Evolutionary conservation across 2,329 filamentous ascomycete genomes (phyloP).

Genomic region (Atkinsonella texensis): DNA sequence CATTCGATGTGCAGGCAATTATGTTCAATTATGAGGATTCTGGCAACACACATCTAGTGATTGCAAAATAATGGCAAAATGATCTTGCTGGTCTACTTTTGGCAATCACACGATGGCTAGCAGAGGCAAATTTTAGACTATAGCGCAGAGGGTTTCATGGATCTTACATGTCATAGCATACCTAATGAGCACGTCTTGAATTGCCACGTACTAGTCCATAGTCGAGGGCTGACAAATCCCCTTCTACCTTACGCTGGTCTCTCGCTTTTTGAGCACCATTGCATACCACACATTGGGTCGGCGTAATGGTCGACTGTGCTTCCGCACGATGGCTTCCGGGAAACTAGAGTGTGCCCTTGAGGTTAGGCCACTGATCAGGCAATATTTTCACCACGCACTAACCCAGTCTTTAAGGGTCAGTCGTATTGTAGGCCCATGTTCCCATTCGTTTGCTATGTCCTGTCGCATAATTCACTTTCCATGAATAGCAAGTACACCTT

Average conservation of each 20-base stretch:
- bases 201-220: not conserved
- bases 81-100: not conserved
- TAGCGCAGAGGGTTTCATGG: not conserved
- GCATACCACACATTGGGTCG: too few species aligned
- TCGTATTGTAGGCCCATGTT: not conserved
- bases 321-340: too few species aligned
- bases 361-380: not conserved
- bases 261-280: too few species aligned
- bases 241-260: too few species aligned
- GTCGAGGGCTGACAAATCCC: too few species aligned
- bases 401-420: not conserved
- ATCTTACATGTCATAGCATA: not conserved
- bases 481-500: not conserved
- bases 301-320: too few species aligned
- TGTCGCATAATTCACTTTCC: not conserved
- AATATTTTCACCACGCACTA: not conserved
- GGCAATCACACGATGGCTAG: not conserved
- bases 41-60: not conserved
- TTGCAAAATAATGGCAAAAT: not conserved
- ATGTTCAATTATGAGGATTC: slow-evolving; percentile 5
- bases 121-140: not conserved
- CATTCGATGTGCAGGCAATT: slow-evolving; percentile 1
- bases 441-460: not conserved
- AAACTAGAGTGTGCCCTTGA: too few species aligned
- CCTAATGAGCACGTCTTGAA: not conserved